Evolutionary conservation across 176 grass and related monocot species (phyloP).

Genomic region (Zoysia pacifica): DNA sequence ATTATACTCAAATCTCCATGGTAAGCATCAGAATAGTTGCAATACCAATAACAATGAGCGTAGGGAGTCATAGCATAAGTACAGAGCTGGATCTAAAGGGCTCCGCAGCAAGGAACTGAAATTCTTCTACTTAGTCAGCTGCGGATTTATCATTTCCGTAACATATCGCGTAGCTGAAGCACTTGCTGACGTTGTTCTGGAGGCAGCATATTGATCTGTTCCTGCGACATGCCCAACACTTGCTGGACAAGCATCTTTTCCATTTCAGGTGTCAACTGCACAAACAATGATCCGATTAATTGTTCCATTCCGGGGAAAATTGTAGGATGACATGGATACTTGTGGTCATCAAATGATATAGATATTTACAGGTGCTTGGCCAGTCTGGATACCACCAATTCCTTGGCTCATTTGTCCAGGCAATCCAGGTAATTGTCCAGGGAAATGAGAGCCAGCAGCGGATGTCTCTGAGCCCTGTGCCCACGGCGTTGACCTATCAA

Average conservation of each 20-base stretch:
- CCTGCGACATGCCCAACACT: conserved; percentile 78
- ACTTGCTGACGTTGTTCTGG: conserved; percentile 95
- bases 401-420: conserved; percentile 66
- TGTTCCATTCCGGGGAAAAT: conserved; percentile 3
- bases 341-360: conserved; percentile 14
- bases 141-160: conserved; percentile 38
- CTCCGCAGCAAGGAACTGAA: neutral
- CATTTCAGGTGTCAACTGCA: conserved; percentile 88
- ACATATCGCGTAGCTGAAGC: conserved; percentile 91
- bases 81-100: neutral
- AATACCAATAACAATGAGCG: neutral
- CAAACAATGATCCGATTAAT: conserved; percentile 31
- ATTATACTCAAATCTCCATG: conserved; percentile 20
- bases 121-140: conserved; percentile 3
- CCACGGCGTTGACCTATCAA: conserved; percentile 74
- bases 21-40: neutral
- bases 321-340: neutral
- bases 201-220: conserved; percentile 88
- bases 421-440: conserved; percentile 56
- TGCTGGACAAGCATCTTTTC: conserved; percentile 91
- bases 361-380: conserved; percentile 60
- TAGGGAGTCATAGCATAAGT: neutral
- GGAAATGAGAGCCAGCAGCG: conserved; percentile 48
- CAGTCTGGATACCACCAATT: conserved; percentile 47
- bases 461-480: conserved; percentile 52